phyloP scores from a whole-genome alignment of 768 basidiomycete species.

The Lactifluus pinguis region DNA sequence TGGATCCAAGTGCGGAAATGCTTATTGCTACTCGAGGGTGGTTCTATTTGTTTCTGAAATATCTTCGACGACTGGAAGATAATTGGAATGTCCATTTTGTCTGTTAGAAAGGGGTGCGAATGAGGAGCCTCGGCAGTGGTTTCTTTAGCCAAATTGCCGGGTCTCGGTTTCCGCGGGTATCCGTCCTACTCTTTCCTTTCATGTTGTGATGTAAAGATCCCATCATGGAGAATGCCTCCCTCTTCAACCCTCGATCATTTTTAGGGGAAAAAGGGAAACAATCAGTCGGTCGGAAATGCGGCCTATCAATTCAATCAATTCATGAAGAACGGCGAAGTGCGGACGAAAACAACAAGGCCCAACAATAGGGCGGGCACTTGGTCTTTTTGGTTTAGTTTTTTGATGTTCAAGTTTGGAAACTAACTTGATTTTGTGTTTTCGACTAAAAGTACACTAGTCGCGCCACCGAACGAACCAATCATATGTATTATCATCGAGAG shows the following conservation, averaged over 20 bases:
- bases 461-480: not conserved
- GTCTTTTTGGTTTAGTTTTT: not conserved
- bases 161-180: constrained; percentile 1
- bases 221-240: not conserved
- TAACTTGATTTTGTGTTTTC: not conserved
- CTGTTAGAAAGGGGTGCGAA: not conserved
- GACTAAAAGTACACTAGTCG: not conserved
- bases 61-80: not conserved
- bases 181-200: not conserved
- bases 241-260: not conserved
- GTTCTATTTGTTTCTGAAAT: constrained; percentile 11
- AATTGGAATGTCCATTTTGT: not conserved
- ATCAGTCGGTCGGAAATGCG: not conserved
- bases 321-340: not conserved
- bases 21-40: not conserved
- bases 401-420: not conserved
- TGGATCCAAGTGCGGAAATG: not conserved
- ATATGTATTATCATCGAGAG: not conserved
- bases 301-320: not conserved
- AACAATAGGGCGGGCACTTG: not conserved
- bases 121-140: not conserved
- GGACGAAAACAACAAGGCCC: not conserved
- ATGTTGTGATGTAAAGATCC: not conserved
- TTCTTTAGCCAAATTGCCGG: constrained; percentile 7
- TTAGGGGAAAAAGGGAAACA: not conserved